phyloP scores from a whole-genome alignment of 768 basidiomycete species.

The Lanmaoa rubissima region DNA sequence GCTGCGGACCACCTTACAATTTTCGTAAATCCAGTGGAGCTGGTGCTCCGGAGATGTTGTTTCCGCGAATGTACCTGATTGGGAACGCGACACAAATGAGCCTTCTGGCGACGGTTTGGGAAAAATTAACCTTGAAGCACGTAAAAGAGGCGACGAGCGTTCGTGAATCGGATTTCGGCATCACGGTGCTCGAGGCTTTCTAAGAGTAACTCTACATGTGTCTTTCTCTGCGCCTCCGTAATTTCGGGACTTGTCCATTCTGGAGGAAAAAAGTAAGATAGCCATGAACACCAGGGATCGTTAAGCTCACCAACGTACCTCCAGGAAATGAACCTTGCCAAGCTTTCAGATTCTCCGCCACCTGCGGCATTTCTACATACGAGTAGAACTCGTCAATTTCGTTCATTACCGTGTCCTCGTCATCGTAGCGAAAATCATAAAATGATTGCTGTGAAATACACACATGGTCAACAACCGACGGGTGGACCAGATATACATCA shows the following conservation, averaged over 20 bases:
- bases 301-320: constrained; percentile 45
- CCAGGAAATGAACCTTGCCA: constrained; percentile 83
- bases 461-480: constrained; percentile 19
- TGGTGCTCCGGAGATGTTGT: constrained; percentile 92
- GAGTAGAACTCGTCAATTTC: constrained; percentile 99
- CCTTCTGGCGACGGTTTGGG: not conserved
- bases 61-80: constrained; percentile 83
- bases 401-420: constrained; percentile 93
- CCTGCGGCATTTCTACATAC: constrained; percentile 92
- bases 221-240: constrained; percentile 55
- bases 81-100: constrained; percentile 10
- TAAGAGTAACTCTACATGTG: constrained; percentile 76
- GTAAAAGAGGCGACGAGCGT: constrained; percentile 85
- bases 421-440: constrained; percentile 93
- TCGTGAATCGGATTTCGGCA: constrained; percentile 79
- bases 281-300: not conserved
- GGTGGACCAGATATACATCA: constrained; percentile 5
- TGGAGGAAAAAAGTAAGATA: constrained; percentile 23
- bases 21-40: constrained; percentile 93
- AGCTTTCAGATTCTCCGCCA: constrained; percentile 81
- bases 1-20: constrained; percentile 80
- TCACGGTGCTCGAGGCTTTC: constrained; percentile 88
- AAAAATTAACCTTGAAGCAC: constrained; percentile 75
- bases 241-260: constrained; percentile 76
- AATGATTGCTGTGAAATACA: constrained; percentile 62